These are phyloP conservation scores for Cladophialophora exuberans DNA, from an alignment of 2,329 filamentous ascomycete species.

Conservation along the genomic window DNA sequence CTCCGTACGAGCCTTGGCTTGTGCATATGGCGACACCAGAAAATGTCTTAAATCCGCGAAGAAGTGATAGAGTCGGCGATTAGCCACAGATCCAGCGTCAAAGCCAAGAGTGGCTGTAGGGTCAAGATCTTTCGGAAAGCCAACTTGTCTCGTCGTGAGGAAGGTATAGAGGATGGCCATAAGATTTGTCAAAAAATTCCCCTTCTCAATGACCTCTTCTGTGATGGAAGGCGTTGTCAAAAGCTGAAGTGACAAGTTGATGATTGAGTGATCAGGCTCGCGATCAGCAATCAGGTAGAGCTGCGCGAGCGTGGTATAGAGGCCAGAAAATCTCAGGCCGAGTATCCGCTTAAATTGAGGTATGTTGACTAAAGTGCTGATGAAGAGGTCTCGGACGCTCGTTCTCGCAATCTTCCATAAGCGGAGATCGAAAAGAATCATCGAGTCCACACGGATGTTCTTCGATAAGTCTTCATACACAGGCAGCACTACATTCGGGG, in stretches of 20 bases:
- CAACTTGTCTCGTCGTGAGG: constrained; percentile 91
- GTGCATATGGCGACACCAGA: constrained; percentile 84
- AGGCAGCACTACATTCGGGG: constrained; percentile 70
- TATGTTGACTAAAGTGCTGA: constrained; percentile 92
- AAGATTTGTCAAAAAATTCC: constrained; percentile 92
- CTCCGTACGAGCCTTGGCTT: constrained; percentile 79
- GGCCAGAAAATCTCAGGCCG: constrained; percentile 87
- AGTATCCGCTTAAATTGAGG: constrained; percentile 95
- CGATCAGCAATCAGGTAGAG: constrained; percentile 94
- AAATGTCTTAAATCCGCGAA: constrained; percentile 93
- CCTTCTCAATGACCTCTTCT: constrained; percentile 88
- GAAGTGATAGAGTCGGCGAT: constrained; percentile 95
- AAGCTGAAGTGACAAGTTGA: constrained; percentile 96
- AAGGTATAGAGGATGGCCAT: constrained; percentile 98
- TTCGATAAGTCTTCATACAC: constrained; percentile 86
- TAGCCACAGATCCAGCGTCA: constrained; percentile 91
- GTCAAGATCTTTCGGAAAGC: constrained; percentile 86
- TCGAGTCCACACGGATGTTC: constrained; percentile 86
- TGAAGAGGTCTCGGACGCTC: constrained; percentile 88
- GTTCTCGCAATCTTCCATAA: constrained; percentile 97
- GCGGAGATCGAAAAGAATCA: constrained; percentile 90
- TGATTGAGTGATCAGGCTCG: constrained; percentile 97
- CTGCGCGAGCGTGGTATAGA: constrained; percentile 92
- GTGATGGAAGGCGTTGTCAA: constrained; percentile 96
- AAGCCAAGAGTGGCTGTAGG: constrained; percentile 86